Evolutionary conservation across 148 eudicot genomes (phyloP).

Genomic region (Chenopodium suecicum): DNA sequence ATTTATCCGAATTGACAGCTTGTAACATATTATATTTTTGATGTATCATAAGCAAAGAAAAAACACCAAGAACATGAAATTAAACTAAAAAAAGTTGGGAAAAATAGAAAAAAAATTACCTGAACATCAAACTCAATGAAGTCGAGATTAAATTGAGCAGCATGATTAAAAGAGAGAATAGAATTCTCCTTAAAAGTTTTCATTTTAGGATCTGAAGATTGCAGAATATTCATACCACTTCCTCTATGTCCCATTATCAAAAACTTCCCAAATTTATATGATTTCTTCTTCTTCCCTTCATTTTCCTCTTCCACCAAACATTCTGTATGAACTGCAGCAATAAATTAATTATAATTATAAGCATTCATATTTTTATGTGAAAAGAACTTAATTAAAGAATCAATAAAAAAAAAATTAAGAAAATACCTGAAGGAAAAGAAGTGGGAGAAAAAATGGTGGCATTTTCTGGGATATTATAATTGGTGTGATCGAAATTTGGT

Average conservation of each 20-base stretch:
- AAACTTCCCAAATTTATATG: constrained; percentile 26
- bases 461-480: constrained; percentile 22
- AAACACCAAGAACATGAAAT: not conserved
- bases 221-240: constrained; percentile 48
- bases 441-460: constrained; percentile 21
- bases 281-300: not conserved
- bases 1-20: too few relatives aligned
- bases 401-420: not conserved
- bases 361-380: not conserved
- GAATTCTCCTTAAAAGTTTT: constrained; percentile 44
- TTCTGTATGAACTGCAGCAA: not conserved
- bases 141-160: constrained; percentile 36
- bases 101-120: constrained; percentile 23
- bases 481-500: constrained; percentile 40
- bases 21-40: not conserved
- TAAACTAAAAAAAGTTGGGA: not conserved
- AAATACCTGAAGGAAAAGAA: constrained; percentile 25
- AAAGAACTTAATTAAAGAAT: too few relatives aligned
- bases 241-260: constrained; percentile 54
- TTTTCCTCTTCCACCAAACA: not conserved
- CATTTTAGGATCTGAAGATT: constrained; percentile 39
- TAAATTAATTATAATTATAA: too few relatives aligned
- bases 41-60: not conserved
- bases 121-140: constrained; percentile 61
- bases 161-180: constrained; percentile 40